Percentiles rank a stretch among this genome's conserved stretches.
Evolutionary conservation across 108 stramenopile species (phyloP).

Genomic region (Thalassiosira profunda): DNA sequence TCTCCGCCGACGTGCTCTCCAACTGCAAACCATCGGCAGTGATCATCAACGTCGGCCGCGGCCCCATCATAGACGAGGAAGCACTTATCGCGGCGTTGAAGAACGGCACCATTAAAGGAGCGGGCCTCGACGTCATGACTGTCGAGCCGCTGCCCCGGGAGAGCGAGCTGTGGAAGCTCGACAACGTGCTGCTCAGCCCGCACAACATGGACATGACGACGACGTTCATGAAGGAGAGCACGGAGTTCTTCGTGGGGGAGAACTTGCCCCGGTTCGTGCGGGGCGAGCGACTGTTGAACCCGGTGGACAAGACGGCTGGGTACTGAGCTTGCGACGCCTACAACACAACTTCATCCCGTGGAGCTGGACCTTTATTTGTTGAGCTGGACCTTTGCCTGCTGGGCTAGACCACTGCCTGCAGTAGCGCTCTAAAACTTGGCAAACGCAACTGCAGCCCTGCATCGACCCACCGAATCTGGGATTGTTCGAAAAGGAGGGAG

Average conservation of each 20-base stretch:
- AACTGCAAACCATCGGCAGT: slow-evolving; percentile 76
- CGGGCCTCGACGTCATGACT: slow-evolving; percentile 89
- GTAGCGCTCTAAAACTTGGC: too few relatives aligned
- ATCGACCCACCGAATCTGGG: too few relatives aligned
- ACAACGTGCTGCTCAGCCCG: slow-evolving; percentile 85
- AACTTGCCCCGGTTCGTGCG: slow-evolving; percentile 62
- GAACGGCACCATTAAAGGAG: slow-evolving; percentile 73
- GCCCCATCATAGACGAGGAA: slow-evolving; percentile 87
- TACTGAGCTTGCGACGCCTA: too few relatives aligned
- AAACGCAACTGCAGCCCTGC: too few relatives aligned
- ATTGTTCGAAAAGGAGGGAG: too few relatives aligned
- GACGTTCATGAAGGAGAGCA: slow-evolving; percentile 66
- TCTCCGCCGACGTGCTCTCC: slow-evolving; percentile 58
- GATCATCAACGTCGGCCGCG: slow-evolving; percentile 92
- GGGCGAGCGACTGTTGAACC: slow-evolving; percentile 39
- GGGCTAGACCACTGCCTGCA: too few relatives aligned
- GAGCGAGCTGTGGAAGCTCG: slow-evolving; percentile 80
- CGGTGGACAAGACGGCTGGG: slow-evolving; percentile 44
- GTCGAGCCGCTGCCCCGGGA: slow-evolving; percentile 83
- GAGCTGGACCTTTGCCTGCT: too few relatives aligned
- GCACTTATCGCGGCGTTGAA: slow-evolving; percentile 75
- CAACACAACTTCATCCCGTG: too few relatives aligned
- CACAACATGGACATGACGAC: slow-evolving; percentile 83
- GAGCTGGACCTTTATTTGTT: too few relatives aligned
- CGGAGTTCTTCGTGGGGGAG: slow-evolving; percentile 61